Percentiles rank a stretch among this genome's conserved stretches.
phyloP scores from a whole-genome alignment of 2,329 filamentous ascomycete species.

The Zymoseptoria passerinii region DNA sequence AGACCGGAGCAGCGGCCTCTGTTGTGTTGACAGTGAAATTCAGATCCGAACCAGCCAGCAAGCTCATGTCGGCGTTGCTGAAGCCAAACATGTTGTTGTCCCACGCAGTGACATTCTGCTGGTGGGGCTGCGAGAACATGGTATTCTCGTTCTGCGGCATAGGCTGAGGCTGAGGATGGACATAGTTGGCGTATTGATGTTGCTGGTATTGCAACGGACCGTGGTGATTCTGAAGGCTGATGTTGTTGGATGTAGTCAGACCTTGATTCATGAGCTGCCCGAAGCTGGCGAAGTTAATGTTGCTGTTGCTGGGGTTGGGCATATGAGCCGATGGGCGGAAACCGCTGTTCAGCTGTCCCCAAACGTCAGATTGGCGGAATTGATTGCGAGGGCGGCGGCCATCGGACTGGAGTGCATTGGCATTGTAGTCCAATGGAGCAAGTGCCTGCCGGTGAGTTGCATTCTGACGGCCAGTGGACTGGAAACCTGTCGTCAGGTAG shows the following conservation, averaged over 20 bases:
- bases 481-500: conserved; percentile 13
- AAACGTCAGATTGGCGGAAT: conserved; percentile 7
- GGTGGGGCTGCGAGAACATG: conserved; percentile 5
- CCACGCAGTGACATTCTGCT: conserved; percentile 4
- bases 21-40: conserved; percentile 8
- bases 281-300: conserved; percentile 4
- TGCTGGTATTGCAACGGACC: neutral
- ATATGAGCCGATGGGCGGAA: conserved; percentile 10
- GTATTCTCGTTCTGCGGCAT: conserved; percentile 4
- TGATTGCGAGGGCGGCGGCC: conserved; percentile 1
- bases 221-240: conserved; percentile 1
- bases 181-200: conserved; percentile 1
- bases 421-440: neutral
- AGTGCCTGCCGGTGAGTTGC: neutral
- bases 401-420: neutral
- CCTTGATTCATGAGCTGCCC: conserved; percentile 4
- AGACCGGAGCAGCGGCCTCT: conserved; percentile 20
- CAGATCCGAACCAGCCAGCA: conserved; percentile 2
- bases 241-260: neutral
- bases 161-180: neutral
- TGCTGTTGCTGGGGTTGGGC: conserved; percentile 1
- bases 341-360: conserved; percentile 9
- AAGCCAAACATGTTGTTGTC: conserved; percentile 4
- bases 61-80: neutral
- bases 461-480: neutral